Base-by-base conservation (phyloP, 306 rosid species). In the Prunus salicina region DNA sequence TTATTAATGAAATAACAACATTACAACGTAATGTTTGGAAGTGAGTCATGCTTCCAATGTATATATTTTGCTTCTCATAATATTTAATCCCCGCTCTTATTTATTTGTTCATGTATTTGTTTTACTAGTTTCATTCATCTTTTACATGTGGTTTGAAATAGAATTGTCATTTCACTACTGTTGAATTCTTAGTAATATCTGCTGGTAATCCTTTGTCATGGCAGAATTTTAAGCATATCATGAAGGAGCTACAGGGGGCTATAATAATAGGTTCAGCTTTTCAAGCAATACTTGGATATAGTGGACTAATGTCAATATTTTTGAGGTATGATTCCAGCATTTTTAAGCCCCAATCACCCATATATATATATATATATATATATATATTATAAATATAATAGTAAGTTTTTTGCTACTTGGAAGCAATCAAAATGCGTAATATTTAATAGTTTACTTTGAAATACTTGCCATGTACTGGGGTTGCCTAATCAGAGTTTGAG, bases 171-270 rank as follows among this genome's bases (percentile, higher is more conserved):
- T 64, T 64, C 47, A 34, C 16, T 34, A 9, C 14, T 19, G 13
- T 28, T 27, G 62, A 64, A 45, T 11, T 55, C 32, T 18, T 70
- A 12, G 32, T 2, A 56, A 24, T n/a, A 51, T 61, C 67, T 19
- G n/a, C 13, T 18, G 15, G 68, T 25, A 47, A 0, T 80, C 50
- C 27, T 18, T 78, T 77, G 5, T 80, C 76, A 71, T 75, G 6
- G 81, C 90, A 96, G 99, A 96, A 90, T 84, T 96, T 92, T 83
- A 89, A 82, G 86, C 99, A 92, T 79, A 86, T 93, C 82, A 96
- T 96, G 99, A 96, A 89, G 89, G 97, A 96, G 89, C 87, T 96
- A 77, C 99, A 96, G 85, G 99, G 99, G 69, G 97, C 98, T 74
- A 74, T 92, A 84, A 96, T 96, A 72, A 89, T 92, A 74, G 91